Conservation (phyloP, 2,329 filamentous ascomycete species). For the Myriosclerotinia curreyana region DNA sequence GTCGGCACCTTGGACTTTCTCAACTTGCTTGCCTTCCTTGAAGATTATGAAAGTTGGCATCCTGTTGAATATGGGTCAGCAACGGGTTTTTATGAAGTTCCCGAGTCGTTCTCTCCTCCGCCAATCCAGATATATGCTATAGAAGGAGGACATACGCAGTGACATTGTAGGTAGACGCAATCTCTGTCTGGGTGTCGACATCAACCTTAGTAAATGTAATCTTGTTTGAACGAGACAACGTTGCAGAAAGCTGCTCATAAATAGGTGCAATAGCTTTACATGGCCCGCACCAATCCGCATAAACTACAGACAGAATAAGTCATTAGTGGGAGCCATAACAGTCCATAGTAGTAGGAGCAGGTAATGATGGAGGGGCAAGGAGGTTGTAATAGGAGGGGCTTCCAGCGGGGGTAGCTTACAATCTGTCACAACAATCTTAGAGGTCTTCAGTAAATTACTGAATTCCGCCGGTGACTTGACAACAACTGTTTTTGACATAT, state of each 20-base stretch:
- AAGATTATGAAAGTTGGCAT: conserved; percentile 93
- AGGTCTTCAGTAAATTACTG: conserved; percentile 63
- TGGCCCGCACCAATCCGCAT: conserved; percentile 80
- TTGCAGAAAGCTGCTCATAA: conserved; percentile 71
- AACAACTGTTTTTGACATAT: conserved; percentile 41
- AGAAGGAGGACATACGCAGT: conserved; percentile 50
- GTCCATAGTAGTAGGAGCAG: background rate
- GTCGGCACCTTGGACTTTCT: conserved; percentile 73
- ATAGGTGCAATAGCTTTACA: conserved; percentile 81
- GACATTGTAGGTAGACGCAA: conserved; percentile 71
- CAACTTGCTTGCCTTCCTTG: conserved; percentile 64
- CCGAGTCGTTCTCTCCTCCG: background rate
- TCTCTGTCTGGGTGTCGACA: conserved; percentile 70
- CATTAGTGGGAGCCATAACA: conserved; percentile 24
- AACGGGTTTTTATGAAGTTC: background rate
- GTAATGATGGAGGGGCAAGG: conserved; percentile 35
- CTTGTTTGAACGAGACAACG: conserved; percentile 66
- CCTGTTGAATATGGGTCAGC: conserved; percentile 38
- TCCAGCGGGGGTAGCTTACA: conserved; percentile 58
- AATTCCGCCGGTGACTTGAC: conserved; percentile 63
- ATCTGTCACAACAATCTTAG: conserved; percentile 79
- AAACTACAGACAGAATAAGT: conserved; percentile 55
- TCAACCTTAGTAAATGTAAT: conserved; percentile 88
- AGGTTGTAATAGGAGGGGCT: conserved; percentile 2
- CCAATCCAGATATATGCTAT: background rate